Conservation (phyloP, 2,329 filamentous ascomycete genomes). For the Monosporascus sp. region DNA sequence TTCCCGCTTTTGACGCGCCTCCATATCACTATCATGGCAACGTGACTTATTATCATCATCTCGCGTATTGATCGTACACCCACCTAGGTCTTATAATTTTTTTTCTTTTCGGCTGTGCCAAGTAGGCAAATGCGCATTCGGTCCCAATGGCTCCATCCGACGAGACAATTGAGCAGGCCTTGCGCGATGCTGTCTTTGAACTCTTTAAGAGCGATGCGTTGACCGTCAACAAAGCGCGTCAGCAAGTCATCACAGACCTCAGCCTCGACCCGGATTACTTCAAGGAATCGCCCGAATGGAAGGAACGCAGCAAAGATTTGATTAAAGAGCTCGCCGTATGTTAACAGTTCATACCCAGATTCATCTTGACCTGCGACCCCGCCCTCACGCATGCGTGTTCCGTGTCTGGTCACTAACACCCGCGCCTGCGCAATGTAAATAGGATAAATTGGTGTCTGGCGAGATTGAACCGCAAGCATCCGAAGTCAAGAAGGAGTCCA, state of each 20-base stretch:
- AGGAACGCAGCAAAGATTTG: conserved; percentile 52
- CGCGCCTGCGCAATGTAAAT: conserved; percentile 13
- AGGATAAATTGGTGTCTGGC: conserved; percentile 5
- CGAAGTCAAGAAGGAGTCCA: conserved; percentile 19
- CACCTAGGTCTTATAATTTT: not conserved
- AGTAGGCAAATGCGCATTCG: not conserved
- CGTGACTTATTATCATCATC: no score
- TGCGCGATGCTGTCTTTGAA: conserved; percentile 42
- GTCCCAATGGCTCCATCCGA: conserved; percentile 36
- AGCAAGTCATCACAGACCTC: conserved; percentile 44
- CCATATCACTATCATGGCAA: no score
- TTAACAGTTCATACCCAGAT: conserved; percentile 5
- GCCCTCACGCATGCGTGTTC: not conserved
- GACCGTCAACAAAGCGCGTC: conserved; percentile 54
- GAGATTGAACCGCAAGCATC: not conserved
- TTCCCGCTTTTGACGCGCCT: not conserved
- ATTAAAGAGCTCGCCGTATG: conserved; percentile 53
- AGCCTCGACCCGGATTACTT: conserved; percentile 49
- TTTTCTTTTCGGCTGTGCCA: no score
- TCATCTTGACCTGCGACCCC: not conserved
- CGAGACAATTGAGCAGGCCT: conserved; percentile 39
- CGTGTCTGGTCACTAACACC: conserved; percentile 5
- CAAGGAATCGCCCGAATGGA: conserved; percentile 43
- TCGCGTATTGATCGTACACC: no score
- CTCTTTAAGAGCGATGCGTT: conserved; percentile 42